phyloP scores from a whole-genome alignment of 1,284 basidiomycete genomes.

The Irpex sp. region DNA sequence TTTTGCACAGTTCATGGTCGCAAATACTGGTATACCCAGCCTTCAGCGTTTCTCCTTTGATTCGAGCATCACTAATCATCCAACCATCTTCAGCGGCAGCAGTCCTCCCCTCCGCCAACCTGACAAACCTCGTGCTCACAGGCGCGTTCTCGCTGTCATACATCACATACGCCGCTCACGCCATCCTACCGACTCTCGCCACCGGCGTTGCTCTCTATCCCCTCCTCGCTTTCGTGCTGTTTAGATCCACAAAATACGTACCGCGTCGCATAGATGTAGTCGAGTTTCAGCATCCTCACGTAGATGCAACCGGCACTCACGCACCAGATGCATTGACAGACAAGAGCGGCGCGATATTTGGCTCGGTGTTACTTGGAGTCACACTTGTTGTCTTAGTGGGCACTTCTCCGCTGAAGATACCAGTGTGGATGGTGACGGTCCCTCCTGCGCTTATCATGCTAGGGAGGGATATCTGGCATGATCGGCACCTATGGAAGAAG shows the following conservation, averaged over 20 bases:
- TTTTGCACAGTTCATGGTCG: conserved; percentile 68
- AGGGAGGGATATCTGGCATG: conserved; percentile 27
- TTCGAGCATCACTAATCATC: conserved; percentile 26
- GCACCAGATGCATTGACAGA: conserved; percentile 39
- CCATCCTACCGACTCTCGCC: conserved; percentile 65
- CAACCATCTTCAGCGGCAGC: conserved; percentile 27
- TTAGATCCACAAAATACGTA: conserved; percentile 47
- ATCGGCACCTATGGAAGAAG: conserved; percentile 21
- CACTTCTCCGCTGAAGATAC: conserved; percentile 42
- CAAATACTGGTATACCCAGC: conserved; percentile 65
- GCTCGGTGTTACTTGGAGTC: conserved; percentile 37
- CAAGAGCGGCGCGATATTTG: conserved; percentile 33
- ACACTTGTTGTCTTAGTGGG: conserved; percentile 57
- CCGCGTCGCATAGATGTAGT: conserved; percentile 47
- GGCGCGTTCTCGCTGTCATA: conserved; percentile 48
- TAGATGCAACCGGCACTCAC: conserved; percentile 56
- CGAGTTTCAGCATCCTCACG: conserved; percentile 46
- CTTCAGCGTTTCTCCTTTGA: too few species aligned
- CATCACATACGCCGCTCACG: conserved; percentile 56
- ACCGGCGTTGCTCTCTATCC: conserved; percentile 54
- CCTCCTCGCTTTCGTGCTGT: conserved; percentile 47
- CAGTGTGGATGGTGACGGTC: conserved; percentile 82
- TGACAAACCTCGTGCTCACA: conserved; percentile 67
- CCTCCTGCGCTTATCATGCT: conserved; percentile 69
- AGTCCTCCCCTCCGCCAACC: conserved; percentile 60